Evolutionary conservation across 2,329 filamentous ascomycete species (phyloP).

Genomic region (Neocatenulostroma microsporum): DNA sequence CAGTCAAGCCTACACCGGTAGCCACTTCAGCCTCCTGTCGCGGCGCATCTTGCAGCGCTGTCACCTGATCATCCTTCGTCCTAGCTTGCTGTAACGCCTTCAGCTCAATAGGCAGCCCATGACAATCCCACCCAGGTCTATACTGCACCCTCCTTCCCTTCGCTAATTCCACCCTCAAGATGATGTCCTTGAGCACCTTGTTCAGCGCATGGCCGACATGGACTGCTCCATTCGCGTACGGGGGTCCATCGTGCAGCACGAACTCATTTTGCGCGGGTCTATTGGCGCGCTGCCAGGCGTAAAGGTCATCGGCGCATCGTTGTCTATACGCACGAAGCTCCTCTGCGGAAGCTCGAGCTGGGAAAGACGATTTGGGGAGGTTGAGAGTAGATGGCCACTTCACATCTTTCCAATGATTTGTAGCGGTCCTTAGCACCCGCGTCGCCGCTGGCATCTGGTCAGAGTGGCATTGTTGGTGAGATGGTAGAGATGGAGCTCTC

Average conservation of each 20-base stretch:
- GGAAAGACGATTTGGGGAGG: conserved; percentile 43
- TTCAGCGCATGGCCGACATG: conserved; percentile 94
- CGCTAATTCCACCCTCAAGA: conserved; percentile 71
- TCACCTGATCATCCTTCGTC: conserved; percentile 25
- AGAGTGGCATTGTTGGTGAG: conserved; percentile 1
- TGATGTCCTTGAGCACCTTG: conserved; percentile 94
- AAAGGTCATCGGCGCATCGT: conserved; percentile 78
- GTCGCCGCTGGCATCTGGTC: conserved; percentile 16
- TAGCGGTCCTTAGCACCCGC: conserved; percentile 15
- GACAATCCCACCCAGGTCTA: conserved; percentile 93
- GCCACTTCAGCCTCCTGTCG: conserved; percentile 23
- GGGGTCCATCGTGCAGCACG: conserved; percentile 86
- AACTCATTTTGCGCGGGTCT: conserved; percentile 49
- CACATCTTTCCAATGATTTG: conserved; percentile 1
- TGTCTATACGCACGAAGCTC: conserved; percentile 55
- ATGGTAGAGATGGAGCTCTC: background rate
- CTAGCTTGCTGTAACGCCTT: conserved; percentile 66
- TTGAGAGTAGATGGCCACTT: conserved; percentile 36
- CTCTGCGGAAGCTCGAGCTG: conserved; percentile 35
- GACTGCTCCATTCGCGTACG: conserved; percentile 87
- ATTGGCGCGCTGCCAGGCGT: conserved; percentile 68
- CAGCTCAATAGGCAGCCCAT: conserved; percentile 92
- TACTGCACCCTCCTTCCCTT: conserved; percentile 71
- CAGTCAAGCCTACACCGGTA: conserved; percentile 27
- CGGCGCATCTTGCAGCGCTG: conserved; percentile 31